phyloP scores from a whole-genome alignment of 345 rosid species.

The Capsella bursapastoris region DNA sequence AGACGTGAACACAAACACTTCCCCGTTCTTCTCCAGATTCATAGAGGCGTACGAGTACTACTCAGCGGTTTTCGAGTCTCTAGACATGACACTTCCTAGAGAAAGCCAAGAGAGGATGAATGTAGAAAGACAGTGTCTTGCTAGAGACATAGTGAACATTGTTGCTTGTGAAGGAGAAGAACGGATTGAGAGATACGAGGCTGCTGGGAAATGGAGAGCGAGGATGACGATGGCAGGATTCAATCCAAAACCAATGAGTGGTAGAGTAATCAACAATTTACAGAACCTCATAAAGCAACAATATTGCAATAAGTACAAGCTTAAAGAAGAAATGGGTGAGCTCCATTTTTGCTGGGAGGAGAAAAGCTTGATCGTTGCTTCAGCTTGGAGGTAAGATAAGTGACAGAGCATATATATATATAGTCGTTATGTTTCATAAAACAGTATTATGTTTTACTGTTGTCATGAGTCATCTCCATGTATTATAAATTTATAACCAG shows the following conservation, averaged over 20 bases:
- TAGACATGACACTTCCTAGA: constrained; percentile 86
- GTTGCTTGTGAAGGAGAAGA: constrained; percentile 98
- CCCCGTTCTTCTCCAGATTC: constrained; percentile 85
- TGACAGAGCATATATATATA: background rate
- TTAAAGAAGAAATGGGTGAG: constrained; percentile 67
- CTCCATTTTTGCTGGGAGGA: constrained; percentile 93
- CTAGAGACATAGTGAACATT: constrained; percentile 90
- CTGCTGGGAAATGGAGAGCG: constrained; percentile 94
- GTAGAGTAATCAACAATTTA: constrained; percentile 54
- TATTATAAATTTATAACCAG: constrained; percentile 24
- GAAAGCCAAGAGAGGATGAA: constrained; percentile 97
- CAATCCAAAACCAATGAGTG: constrained; percentile 64
- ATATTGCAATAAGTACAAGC: constrained; percentile 66
- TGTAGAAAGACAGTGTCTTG: constrained; percentile 93
- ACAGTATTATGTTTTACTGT: background rate
- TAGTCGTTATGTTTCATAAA: constrained; percentile 18
- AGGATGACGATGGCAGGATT: constrained; percentile 97
- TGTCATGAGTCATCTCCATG: constrained; percentile 38
- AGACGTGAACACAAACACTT: constrained; percentile 88
- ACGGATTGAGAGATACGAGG: constrained; percentile 87
- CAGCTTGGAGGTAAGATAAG: constrained; percentile 70
- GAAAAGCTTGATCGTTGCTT: constrained; percentile 84
- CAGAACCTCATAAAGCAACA: constrained; percentile 56
- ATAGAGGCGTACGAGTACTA: constrained; percentile 87
- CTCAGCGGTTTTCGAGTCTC: constrained; percentile 86